Evolutionary conservation across 129 eudicot genomes (phyloP).

Genomic region (carrot (Daucus carota)): DNA sequence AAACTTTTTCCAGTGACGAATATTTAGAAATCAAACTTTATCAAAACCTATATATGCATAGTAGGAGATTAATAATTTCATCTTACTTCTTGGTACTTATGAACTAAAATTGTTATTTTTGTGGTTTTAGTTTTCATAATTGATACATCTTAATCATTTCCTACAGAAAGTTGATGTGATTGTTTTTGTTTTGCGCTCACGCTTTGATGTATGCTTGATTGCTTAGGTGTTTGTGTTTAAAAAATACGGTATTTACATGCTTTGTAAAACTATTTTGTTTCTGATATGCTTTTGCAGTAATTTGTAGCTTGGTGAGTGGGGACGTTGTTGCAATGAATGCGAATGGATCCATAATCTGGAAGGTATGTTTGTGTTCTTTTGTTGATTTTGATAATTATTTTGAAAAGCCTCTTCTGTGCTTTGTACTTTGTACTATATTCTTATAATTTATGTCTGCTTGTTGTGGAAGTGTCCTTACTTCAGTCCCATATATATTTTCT

Average conservation of each 20-base stretch:
- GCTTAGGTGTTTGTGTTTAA: background rate
- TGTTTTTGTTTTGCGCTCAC: too few relatives aligned
- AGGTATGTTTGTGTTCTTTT: conserved; percentile 25
- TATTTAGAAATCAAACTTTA: background rate
- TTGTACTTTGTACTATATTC: background rate
- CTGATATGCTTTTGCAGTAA: conserved; percentile 40
- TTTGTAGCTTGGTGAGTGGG: conserved; percentile 83
- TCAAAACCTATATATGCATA: background rate
- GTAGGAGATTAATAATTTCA: background rate
- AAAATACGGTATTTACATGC: background rate
- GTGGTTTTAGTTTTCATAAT: background rate
- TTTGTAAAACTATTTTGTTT: background rate
- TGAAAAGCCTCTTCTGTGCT: background rate
- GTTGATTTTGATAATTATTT: background rate
- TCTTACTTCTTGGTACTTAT: background rate
- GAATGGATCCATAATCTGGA: conserved; percentile 77
- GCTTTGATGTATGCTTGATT: background rate
- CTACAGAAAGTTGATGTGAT: background rate
- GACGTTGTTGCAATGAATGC: conserved; percentile 43
- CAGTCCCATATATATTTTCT: too few relatives aligned
- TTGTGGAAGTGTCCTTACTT: background rate
- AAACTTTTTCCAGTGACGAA: background rate
- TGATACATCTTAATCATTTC: background rate
- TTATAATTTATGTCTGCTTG: background rate
- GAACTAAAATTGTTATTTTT: background rate